These are phyloP conservation scores for Diatrype stigma DNA, from an alignment of 2,329 filamentous ascomycete species.

Conservation along the genomic window DNA sequence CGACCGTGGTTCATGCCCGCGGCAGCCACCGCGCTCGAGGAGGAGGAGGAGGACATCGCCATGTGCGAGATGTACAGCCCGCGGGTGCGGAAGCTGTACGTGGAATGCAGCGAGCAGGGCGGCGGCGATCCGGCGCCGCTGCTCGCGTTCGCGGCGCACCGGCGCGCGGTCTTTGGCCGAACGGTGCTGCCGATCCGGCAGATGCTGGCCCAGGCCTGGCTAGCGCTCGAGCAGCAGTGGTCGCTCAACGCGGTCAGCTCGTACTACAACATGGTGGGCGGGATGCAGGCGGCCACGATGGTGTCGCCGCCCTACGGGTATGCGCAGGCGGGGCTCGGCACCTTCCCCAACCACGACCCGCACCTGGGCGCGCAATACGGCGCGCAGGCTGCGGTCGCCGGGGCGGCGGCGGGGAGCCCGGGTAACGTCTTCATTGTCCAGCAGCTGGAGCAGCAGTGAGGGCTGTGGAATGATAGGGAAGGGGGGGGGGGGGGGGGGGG, in stretches of 20 bases:
- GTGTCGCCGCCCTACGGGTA: slow-evolving; percentile 14
- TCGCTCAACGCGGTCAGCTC: slow-evolving; percentile 22
- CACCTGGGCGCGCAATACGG: slow-evolving; percentile 27
- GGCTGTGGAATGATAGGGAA: slow-evolving; percentile 27
- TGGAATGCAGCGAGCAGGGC: slow-evolving; percentile 23
- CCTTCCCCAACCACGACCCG: slow-evolving; percentile 25
- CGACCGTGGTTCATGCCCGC: slow-evolving; percentile 30
- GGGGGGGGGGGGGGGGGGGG: background rate
- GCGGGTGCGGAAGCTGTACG: slow-evolving; percentile 32
- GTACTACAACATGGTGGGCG: slow-evolving; percentile 21
- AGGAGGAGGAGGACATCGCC: slow-evolving; percentile 9
- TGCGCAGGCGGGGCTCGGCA: slow-evolving; percentile 26
- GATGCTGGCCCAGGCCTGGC: slow-evolving; percentile 22
- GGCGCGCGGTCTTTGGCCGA: slow-evolving; percentile 28
- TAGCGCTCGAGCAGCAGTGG: slow-evolving; percentile 21
- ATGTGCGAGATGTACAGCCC: slow-evolving; percentile 36
- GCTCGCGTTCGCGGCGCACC: slow-evolving; percentile 19
- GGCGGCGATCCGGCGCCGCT: slow-evolving; percentile 17
- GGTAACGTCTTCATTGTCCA: slow-evolving; percentile 14
- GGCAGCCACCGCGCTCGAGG: slow-evolving; percentile 10
- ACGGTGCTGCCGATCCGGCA: slow-evolving; percentile 25
- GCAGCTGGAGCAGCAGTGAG: slow-evolving; percentile 30
- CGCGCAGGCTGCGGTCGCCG: slow-evolving; percentile 22
- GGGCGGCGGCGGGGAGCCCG: slow-evolving; percentile 8
- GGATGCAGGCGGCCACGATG: slow-evolving; percentile 10